phyloP scores from a whole-genome alignment of 2,329 filamentous ascomycete genomes.

The Epichloe coenophiala region DNA sequence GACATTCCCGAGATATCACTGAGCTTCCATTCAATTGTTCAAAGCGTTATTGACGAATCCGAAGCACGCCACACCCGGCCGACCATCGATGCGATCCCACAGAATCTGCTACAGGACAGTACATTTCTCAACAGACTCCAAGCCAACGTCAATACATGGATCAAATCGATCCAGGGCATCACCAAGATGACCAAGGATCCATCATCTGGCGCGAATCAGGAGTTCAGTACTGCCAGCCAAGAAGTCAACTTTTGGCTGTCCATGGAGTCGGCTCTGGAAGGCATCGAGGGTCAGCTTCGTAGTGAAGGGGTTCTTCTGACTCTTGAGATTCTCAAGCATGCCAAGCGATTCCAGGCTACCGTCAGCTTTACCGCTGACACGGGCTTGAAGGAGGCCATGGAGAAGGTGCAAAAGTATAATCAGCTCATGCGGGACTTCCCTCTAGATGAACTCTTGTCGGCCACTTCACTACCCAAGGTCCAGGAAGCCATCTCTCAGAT shows the following conservation, averaged over 20 bases:
- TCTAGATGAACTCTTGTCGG: conserved; percentile 83
- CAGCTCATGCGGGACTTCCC: conserved; percentile 98
- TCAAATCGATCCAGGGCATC: conserved; percentile 93
- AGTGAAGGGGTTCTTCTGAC: conserved; percentile 85
- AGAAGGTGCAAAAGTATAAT: conserved; percentile 97
- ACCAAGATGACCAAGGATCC: conserved; percentile 89
- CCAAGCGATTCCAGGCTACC: conserved; percentile 94
- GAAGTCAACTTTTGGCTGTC: conserved; percentile 99
- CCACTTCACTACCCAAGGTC: conserved; percentile 76
- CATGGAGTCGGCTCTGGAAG: conserved; percentile 87
- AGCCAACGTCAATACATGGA: conserved; percentile 91
- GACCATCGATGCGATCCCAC: conserved; percentile 64
- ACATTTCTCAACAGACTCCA: conserved; percentile 89
- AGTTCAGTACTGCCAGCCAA: conserved; percentile 65
- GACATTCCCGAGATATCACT: conserved; percentile 90
- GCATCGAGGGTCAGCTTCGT: conserved; percentile 76
- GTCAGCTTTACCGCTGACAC: conserved; percentile 96
- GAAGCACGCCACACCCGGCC: conserved; percentile 52
- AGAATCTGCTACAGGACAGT: conserved; percentile 69
- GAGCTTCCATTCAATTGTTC: conserved; percentile 77
- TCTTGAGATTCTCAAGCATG: conserved; percentile 87
- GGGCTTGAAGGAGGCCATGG: conserved; percentile 87
- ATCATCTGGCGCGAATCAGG: conserved; percentile 40
- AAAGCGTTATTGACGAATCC: conserved; percentile 70
- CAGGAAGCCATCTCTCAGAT: conserved; percentile 82